Evolutionary conservation across 768 basidiomycete genomes (phyloP), one percentile per base, ranked within the genome.

Genomic region (Pisolithus microcarpus): DNA sequence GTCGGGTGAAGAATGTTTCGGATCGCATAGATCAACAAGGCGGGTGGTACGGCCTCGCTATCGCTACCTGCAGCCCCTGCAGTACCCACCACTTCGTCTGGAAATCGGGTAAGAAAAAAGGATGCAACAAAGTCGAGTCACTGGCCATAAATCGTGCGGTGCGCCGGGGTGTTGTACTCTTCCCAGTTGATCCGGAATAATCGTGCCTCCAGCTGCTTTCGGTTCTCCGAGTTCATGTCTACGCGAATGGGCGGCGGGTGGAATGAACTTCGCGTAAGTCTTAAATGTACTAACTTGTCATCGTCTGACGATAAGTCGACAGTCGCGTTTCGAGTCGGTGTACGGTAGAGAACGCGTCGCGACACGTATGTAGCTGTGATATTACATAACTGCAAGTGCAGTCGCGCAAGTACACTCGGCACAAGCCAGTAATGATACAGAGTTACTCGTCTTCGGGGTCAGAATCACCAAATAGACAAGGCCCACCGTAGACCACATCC

Each of bases 391-490:
- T 40, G 24, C 24, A 43, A 26, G 8, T 26, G 5, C 11, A 6
- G 18, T 4, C 18, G 21, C 11, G 4, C 31, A 34, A 1, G 11
- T 5, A 30, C 1, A 6, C 30, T 30, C 9, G 1, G 11, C 15
- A 34, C 34, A 34, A 34, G 13, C 13, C 13, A 15, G 34, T 34
- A 34, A 34, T 34, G 16, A 26, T 28, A 13, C 10, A 16, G 9
- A 28, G 15, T 23, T 21, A 46, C 15, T 64, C 62, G 28, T 66
- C 66, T 19, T 60, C 65, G 43, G 61, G 30, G 46, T 66, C 65
- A 38, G 65, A 68, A 16, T 66, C 65, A 46, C 49, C 52, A 50
- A 66, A 66, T 21, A 66, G 57, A 52, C 65, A 63, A 11, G 65
- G 65, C 19, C 65, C 66, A 13, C 53, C 54, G 34, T 57, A 61